Conservation (phyloP, 371 early-diverging fungal species). For the Mortierella polycephala region DNA sequence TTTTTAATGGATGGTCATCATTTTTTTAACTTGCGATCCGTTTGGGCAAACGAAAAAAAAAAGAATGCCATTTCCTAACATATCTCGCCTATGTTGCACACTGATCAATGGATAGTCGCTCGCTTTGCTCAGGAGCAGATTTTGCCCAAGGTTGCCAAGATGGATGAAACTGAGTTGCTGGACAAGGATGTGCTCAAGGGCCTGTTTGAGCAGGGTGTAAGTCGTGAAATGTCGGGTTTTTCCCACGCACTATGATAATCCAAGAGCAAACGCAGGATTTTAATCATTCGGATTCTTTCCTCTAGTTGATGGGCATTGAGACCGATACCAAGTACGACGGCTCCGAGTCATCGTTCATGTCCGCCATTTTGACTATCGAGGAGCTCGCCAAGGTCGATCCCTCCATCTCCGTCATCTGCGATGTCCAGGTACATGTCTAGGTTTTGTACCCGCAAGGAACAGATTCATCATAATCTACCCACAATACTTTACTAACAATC, state of each 20-base stretch:
- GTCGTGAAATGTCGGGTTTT: constrained; percentile 42
- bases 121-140: constrained; percentile 89
- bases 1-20: background rate
- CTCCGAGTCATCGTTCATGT: constrained; percentile 88
- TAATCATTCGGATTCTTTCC: background rate
- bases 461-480: too few species aligned
- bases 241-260: constrained; percentile 7
- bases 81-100: too few species aligned
- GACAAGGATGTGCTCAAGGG: constrained; percentile 86
- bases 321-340: constrained; percentile 87
- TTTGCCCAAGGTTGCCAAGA: constrained; percentile 87
- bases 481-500: background rate
- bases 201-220: constrained; percentile 90
- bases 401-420: constrained; percentile 91
- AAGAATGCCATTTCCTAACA: background rate
- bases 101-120: constrained; percentile 64
- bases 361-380: constrained; percentile 94
- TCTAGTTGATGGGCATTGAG: constrained; percentile 96
- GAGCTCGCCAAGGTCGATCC: constrained; percentile 98
- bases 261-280: background rate
- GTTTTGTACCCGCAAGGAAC: too few species aligned
- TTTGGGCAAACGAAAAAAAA: background rate
- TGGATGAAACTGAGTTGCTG: constrained; percentile 94
- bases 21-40: background rate
- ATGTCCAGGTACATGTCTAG: constrained; percentile 82